Evolutionary conservation across 371 early-diverging fungal species (phyloP).

Genomic region (Batkoa obscura): DNA sequence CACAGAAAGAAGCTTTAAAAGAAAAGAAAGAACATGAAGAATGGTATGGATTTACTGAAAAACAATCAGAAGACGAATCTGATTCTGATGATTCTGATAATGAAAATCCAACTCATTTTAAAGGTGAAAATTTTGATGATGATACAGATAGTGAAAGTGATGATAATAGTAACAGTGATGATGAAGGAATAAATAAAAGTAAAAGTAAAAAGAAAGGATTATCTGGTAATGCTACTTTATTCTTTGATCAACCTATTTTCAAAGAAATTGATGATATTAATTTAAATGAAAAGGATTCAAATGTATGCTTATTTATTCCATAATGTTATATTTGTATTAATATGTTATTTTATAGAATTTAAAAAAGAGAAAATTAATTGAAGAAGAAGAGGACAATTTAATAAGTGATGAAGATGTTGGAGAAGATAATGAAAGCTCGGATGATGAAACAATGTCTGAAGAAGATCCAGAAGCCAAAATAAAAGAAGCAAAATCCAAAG

Average conservation of each 20-base stretch:
- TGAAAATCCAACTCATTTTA: too few species aligned
- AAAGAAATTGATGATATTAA: conserved; percentile 25
- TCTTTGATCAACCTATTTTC: conserved; percentile 87
- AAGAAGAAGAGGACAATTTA: too few species aligned
- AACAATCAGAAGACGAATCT: too few species aligned
- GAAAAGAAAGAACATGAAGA: background rate
- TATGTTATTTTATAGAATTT: too few species aligned
- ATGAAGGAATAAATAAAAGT: conserved; percentile 17
- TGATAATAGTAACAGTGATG: conserved; percentile 11
- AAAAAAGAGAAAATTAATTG: too few species aligned
- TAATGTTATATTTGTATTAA: too few species aligned
- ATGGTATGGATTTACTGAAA: conserved; percentile 5
- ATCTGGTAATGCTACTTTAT: conserved; percentile 47
- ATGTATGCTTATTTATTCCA: conserved; percentile 14
- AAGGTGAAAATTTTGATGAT: conserved; percentile 9
- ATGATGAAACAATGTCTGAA: conserved; percentile 17
- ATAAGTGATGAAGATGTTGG: conserved; percentile 11
- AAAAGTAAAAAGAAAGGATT: conserved; percentile 28
- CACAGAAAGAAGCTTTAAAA: background rate
- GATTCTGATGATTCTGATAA: too few species aligned
- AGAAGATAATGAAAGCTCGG: conserved; percentile 8
- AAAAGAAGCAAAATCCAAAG: conserved; percentile 15
- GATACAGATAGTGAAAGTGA: conserved; percentile 11
- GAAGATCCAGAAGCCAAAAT: conserved; percentile 13
- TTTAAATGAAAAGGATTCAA: conserved; percentile 10